Base-by-base conservation (phyloP, 371 early-diverging fungal species). In the Mucor velutinosus region DNA sequence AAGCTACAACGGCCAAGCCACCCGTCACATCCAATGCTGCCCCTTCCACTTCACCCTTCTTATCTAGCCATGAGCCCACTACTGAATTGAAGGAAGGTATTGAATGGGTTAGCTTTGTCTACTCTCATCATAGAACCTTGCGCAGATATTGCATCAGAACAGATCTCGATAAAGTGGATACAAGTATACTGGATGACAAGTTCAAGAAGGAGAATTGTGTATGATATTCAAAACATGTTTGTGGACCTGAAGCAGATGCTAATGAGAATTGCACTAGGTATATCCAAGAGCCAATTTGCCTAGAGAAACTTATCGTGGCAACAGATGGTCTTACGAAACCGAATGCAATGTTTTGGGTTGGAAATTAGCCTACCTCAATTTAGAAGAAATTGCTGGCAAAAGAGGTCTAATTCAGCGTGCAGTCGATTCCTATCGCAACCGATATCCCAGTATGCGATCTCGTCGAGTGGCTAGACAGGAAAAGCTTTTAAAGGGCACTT, bases 361-460 rank as follows among this genome's bases (percentile, higher is more conserved):
- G 77, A 74, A 74, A 67, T 60, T 77, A 23, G 81, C 81, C 4
- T 92, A 87, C 62, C 77, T 95, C 14, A 97, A 97, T 75, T 86
- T 83, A 17, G 84, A 85, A 19, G 83, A 93, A 65, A 85, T 96
- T 53, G 86, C 90, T 25, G 95, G 90, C 7, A 92, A 93, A 49
- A 88, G 96, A 49, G 98, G 98, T 11, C 78, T 97, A 33, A 85
- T 97, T 62, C 98, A 97, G 71, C 81, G 97, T 5, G 96, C 97
- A 0, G 98, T 97, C 0, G 97, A 97, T 78, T 92, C 91, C 21
- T 97, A 93, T 71, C 84, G 97, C 56, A 93, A 95, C 64, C 85
- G 93, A 30, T 90, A 90, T 70, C 91, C 93, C 10, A 90, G 89
- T 37, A 85, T 90, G 73, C 83, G 93, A 68, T 91, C 90, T 19